These are phyloP conservation scores for Naganishia vishniacii DNA, from an alignment of 768 basidiomycete genomes.

Conservation along the genomic window DNA sequence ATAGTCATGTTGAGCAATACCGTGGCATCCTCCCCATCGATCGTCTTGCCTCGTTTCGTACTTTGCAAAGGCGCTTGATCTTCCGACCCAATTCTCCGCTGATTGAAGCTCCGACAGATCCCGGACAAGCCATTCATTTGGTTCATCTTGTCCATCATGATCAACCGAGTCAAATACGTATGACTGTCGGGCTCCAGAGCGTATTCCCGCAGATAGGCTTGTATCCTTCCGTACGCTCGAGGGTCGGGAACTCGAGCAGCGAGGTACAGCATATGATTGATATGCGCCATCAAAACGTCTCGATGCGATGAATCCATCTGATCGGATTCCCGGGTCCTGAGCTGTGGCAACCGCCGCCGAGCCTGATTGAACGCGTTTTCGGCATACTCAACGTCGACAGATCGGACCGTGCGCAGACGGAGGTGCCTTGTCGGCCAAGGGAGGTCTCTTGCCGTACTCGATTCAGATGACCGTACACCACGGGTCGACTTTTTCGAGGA, in stretches of 20 bases:
- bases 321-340: neutral
- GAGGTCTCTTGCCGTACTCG: neutral
- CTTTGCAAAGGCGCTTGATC: neutral
- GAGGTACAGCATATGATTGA: constrained; percentile 38
- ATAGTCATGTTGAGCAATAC: constrained; percentile 35
- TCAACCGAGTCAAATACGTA: constrained; percentile 28
- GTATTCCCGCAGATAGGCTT: neutral
- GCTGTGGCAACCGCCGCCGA: neutral
- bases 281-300: constrained; percentile 58
- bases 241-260: constrained; percentile 25
- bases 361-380: constrained; percentile 15
- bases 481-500: neutral
- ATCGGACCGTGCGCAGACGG: constrained; percentile 4
- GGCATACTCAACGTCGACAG: constrained; percentile 16
- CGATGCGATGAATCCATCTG: constrained; percentile 54
- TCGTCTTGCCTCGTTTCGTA: neutral
- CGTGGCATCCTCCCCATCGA: constrained; percentile 8
- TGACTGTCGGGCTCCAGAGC: constrained; percentile 28
- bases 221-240: neutral
- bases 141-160: constrained; percentile 27
- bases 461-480: neutral
- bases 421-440: constrained; percentile 5
- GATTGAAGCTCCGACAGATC: constrained; percentile 7
- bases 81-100: neutral
- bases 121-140: constrained; percentile 25